phyloP scores from a whole-genome alignment of 208 protist genomes.

The Leishmania mexicana region DNA sequence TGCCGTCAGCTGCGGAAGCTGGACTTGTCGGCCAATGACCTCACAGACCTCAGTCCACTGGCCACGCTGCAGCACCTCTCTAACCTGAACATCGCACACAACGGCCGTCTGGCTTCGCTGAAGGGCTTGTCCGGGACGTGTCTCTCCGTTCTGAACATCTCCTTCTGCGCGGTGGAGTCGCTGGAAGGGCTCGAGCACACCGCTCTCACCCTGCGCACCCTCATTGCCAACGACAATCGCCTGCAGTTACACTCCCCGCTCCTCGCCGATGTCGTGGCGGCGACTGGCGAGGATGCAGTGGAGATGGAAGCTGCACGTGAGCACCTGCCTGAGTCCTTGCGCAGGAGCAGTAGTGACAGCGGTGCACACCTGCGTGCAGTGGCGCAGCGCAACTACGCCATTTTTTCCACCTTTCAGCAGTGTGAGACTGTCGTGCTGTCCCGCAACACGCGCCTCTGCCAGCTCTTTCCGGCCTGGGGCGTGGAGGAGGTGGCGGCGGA shows the following conservation, averaged over 20 bases:
- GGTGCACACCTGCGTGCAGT: neutral
- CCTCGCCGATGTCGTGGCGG: neutral
- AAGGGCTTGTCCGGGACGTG: constrained; percentile 39
- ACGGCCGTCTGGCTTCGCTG: constrained; percentile 47
- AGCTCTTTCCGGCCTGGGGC: constrained; percentile 21
- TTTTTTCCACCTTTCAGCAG: constrained; percentile 39
- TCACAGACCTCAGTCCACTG: constrained; percentile 54
- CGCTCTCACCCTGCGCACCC: constrained; percentile 53
- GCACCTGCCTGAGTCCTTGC: constrained; percentile 17
- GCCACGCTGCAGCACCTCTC: constrained; percentile 54
- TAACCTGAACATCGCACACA: constrained; percentile 69
- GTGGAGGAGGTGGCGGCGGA: constrained; percentile 12
- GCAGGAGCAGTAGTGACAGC: neutral
- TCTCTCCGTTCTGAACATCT: constrained; percentile 68
- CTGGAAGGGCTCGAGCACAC: constrained; percentile 69
- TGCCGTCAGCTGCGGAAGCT: constrained; percentile 66
- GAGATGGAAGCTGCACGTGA: neutral
- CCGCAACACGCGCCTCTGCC: constrained; percentile 60
- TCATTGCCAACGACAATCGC: constrained; percentile 88
- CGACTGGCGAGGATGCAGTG: neutral
- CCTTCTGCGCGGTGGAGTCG: constrained; percentile 63
- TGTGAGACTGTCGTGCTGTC: constrained; percentile 84
- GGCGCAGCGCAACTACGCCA: constrained; percentile 61
- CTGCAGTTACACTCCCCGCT: constrained; percentile 56
- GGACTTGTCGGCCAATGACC: constrained; percentile 65